Evolutionary conservation across 331 rosid genomes (phyloP).

Genomic region (Saraca asoca): DNA sequence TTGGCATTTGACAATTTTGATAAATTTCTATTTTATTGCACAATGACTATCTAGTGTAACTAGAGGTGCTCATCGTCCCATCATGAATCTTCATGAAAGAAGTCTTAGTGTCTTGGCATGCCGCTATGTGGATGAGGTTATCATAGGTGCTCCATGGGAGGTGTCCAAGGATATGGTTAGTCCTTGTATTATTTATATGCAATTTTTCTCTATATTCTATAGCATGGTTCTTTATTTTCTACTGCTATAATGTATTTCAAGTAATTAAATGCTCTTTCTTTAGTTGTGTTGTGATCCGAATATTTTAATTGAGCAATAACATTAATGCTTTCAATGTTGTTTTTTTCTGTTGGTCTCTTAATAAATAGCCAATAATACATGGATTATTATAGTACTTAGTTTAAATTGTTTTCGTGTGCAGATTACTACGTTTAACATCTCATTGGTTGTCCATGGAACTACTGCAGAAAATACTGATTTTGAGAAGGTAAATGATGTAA

Average conservation of each 20-base stretch:
- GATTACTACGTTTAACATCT: constrained; percentile 92
- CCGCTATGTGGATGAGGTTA: constrained; percentile 96
- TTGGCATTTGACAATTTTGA: not conserved
- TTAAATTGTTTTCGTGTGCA: constrained; percentile 48
- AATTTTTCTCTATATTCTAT: not conserved
- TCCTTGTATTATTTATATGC: constrained; percentile 9
- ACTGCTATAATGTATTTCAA: not conserved
- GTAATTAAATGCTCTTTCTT: not conserved
- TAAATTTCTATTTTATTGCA: constrained; percentile 6
- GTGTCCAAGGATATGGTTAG: constrained; percentile 85
- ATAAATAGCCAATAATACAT: not conserved
- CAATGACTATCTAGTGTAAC: constrained; percentile 54
- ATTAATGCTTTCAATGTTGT: constrained; percentile 1
- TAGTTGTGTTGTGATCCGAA: no score
- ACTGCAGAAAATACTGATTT: constrained; percentile 78
- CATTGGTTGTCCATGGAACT: constrained; percentile 86
- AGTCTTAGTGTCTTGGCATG: constrained; percentile 94
- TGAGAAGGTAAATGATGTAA: constrained; percentile 64
- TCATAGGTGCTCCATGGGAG: constrained; percentile 97
- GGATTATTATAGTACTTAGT: constrained; percentile 26
- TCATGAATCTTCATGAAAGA: constrained; percentile 97
- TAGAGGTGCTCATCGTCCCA: constrained; percentile 79
- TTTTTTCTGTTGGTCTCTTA: constrained; percentile 7
- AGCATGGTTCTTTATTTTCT: constrained; percentile 13
- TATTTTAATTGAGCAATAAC: not conserved